Evolutionary conservation across 2,329 filamentous ascomycete genomes (phyloP), one percentile per base, ranked within the genome.

Genomic region (Penicillium concentricum): DNA sequence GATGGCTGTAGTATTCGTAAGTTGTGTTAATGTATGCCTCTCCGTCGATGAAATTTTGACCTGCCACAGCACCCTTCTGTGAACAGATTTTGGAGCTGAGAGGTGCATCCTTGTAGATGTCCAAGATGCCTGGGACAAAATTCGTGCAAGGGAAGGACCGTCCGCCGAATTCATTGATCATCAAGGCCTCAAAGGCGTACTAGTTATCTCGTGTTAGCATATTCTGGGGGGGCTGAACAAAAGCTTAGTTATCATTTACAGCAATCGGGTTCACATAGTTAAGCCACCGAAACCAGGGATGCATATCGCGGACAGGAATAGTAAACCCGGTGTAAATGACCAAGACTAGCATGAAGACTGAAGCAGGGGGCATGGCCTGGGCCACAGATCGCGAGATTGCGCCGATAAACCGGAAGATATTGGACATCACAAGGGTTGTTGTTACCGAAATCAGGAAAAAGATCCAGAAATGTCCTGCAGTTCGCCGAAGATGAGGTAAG

Each of bases 241-340:
- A 32, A 20, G 26, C 38, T 28, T 53, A 50, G n/a, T 16, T n/a
- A 41, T n/a, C 55, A 50, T 66, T 52, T 61, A 70, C 68, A 2
- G 84, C 86, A 15, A 95, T 82, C 5, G 90, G 90, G 61, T 94
- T 87, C 30, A 94, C 75, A 69, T 90, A 93, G 69, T 88, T 89
- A 50, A 95, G 83, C 91, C 91, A 96, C 56, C 86, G 82, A 68
- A 89, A 90, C 90, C 91, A 96, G 0, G 79, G 83, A 13, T 88
- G 82, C 89, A 91, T 94, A 74, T 93, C 64, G n/a, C 67, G 67
- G 5, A 72, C 67, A 1, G 77, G 76, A 30, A 80, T 74, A 0
- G 73, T 74, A 54, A 80, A 79, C 1, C 78, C 78, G 10, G 85
- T 73, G 50, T 74, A 84, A 15, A 88, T 76, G 12, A 75, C 62